Base-by-base conservation (phyloP, 2,329 filamentous ascomycete genomes). In the Fusarium verticillioides region DNA sequence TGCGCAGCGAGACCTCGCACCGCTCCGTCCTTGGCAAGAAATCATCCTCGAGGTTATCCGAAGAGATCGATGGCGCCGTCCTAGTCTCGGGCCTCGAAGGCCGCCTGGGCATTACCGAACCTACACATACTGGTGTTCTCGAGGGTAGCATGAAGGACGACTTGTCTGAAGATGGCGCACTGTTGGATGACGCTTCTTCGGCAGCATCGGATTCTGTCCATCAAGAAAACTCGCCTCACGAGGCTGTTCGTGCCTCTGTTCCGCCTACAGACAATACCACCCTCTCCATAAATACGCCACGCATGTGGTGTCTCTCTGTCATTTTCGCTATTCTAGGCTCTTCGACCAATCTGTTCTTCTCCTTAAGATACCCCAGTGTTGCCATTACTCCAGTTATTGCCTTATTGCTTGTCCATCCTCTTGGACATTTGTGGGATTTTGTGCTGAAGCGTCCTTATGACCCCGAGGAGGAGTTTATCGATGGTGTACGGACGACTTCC, bases 381-480 rank as follows among this genome's bases (percentile, higher is more conserved):
- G 93, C 93, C 69, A 96, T 97, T 78, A 96, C 94, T 28, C 94
- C 94, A 43, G 93, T 97, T 74, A 97, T 97, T 84, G 94, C 94
- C 36, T 87, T 96, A 77, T 86, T 97, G 66, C 90, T 97, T 63
- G 94, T 95, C 52, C 94, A 96, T 79, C 94, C 94, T 5, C 88
- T 97, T 61, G 94, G 94, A 67, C 88, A 94, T 30, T 80, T 94
- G 34, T 96, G 94, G 93, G 94, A 97, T 79, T 87, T 88, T 61
- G 56, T 91, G 9, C 83, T 96, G 28, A 95, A 94, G 83, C 84
- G 93, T 26, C 83, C 84, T 13, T 85, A 86, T 73, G 87, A 87
- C 70, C 84, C 87, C 13, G 81, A 82, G 10, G 85, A 87, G 62
- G 80, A 84, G 49, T 88, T 87, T 69, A 75, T 85, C 11, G 84